A percentile compares a stretch with the other conserved stretches of the same genome.
Conservation (phyloP, 768 basidiomycete genomes). For the Calocera cornea region DNA sequence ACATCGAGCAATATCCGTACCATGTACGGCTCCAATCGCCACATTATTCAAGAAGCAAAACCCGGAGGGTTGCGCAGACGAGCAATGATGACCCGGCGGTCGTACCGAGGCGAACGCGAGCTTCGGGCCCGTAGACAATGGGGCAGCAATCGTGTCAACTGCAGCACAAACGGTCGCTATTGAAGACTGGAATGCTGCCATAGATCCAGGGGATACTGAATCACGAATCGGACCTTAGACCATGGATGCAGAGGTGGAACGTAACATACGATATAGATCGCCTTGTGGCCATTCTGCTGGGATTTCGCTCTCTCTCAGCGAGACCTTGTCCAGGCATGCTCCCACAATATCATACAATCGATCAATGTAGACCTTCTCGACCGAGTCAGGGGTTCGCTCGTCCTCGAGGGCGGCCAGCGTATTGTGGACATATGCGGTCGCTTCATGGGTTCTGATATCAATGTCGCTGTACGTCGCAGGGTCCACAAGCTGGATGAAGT, state of each 20-base stretch:
- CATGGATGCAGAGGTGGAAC: background rate
- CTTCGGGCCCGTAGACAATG: constrained; percentile 12
- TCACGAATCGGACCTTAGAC: background rate
- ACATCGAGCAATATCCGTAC: constrained; percentile 26
- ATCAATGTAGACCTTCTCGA: constrained; percentile 44
- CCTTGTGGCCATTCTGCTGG: constrained; percentile 57
- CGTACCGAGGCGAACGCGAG: constrained; percentile 69
- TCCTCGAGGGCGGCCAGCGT: constrained; percentile 23
- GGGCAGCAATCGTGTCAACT: constrained; percentile 49
- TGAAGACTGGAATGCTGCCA: constrained; percentile 68
- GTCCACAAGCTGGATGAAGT: background rate
- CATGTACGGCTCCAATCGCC: constrained; percentile 78
- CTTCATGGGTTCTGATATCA: constrained; percentile 43
- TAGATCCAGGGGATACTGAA: constrained; percentile 62
- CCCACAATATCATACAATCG: constrained; percentile 46
- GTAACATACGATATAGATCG: constrained; percentile 66
- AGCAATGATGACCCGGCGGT: constrained; percentile 92
- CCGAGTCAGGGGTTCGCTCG: constrained; percentile 33
- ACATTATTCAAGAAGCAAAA: constrained; percentile 97
- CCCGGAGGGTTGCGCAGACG: constrained; percentile 75
- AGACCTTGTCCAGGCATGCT: constrained; percentile 49
- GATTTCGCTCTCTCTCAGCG: constrained; percentile 55
- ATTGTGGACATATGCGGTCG: constrained; percentile 55
- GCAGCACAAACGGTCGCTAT: constrained; percentile 78
- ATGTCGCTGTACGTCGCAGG: constrained; percentile 3